These are phyloP conservation scores for Fusarium setosum DNA, from an alignment of 2,329 filamentous ascomycete genomes.

Conservation along the genomic window DNA sequence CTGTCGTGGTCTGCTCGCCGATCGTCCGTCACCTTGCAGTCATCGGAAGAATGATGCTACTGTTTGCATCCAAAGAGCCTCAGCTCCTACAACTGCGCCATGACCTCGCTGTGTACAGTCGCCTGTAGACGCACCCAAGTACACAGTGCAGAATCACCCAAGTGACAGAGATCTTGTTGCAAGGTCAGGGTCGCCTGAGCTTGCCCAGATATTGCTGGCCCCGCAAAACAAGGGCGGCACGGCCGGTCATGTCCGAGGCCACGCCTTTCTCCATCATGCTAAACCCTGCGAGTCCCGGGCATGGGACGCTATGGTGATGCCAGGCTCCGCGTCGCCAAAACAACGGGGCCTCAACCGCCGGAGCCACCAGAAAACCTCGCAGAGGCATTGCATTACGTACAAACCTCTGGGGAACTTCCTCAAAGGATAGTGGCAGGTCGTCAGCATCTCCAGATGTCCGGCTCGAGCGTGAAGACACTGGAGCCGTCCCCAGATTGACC, in stretches of 20 bases:
- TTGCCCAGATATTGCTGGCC: conserved; percentile 15
- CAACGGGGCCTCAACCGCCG: conserved; percentile 21
- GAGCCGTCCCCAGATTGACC: conserved; percentile 41
- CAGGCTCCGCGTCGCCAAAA: conserved; percentile 24
- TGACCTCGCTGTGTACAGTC: neutral
- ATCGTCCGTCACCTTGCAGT: neutral
- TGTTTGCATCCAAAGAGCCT: neutral
- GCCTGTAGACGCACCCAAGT: conserved; percentile 1
- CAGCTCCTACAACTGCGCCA: neutral
- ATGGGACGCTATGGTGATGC: conserved; percentile 10
- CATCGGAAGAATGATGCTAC: neutral
- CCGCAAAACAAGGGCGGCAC: conserved; percentile 27
- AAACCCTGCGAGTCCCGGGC: conserved; percentile 27
- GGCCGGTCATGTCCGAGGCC: conserved; percentile 40
- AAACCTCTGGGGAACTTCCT: conserved; percentile 32
- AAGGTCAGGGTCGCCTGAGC: conserved; percentile 21
- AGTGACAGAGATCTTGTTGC: conserved; percentile 4
- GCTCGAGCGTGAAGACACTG: conserved; percentile 26
- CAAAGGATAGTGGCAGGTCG: conserved; percentile 12
- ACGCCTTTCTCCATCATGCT: conserved; percentile 16
- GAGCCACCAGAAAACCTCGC: conserved; percentile 22
- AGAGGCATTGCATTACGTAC: conserved; percentile 40
- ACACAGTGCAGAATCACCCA: neutral
- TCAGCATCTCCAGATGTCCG: conserved; percentile 13
- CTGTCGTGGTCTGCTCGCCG: too few relatives aligned